Evolutionary conservation across 2,329 filamentous ascomycete species (phyloP).

Genomic region (Aspergillus sp.): DNA sequence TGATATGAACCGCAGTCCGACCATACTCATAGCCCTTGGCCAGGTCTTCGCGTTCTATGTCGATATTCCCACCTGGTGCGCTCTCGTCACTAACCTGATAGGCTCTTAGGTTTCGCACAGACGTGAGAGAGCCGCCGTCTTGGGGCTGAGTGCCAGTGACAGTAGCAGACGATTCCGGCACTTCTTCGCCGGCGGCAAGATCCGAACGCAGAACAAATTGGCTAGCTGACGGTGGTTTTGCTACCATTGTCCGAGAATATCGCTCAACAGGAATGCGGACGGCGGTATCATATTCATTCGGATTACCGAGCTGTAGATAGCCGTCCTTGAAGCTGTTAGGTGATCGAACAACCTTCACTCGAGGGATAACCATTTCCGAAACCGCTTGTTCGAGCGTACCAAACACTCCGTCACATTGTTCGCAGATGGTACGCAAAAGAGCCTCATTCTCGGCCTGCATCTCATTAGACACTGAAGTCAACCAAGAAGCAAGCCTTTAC

Average conservation of each 20-base stretch:
- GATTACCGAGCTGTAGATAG: slow-evolving; percentile 76
- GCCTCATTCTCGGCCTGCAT: slow-evolving; percentile 71
- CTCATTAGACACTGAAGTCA: slow-evolving; percentile 8
- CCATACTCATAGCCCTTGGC: slow-evolving; percentile 96
- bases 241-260: slow-evolving; percentile 83
- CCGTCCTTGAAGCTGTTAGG: slow-evolving; percentile 77
- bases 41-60: slow-evolving; percentile 79
- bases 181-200: slow-evolving; percentile 52
- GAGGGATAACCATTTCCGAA: slow-evolving; percentile 75
- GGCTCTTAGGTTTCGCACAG: slow-evolving; percentile 75
- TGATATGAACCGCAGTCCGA: slow-evolving; percentile 86
- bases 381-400: slow-evolving; percentile 89
- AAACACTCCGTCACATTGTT: slow-evolving; percentile 72
- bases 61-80: slow-evolving; percentile 76
- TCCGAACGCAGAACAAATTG: slow-evolving; percentile 67
- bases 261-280: slow-evolving; percentile 85
- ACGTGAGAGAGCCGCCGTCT: slow-evolving; percentile 57
- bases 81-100: slow-evolving; percentile 80
- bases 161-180: slow-evolving; percentile 59
- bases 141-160: slow-evolving; percentile 36
- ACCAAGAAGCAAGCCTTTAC: slow-evolving; percentile 41
- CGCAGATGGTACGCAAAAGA: slow-evolving; percentile 66
- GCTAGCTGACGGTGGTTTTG: slow-evolving; percentile 74
- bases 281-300: slow-evolving; percentile 72
- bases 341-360: slow-evolving; percentile 75